A percentile compares a stretch with the other conserved stretches of the same genome.
Evolutionary conservation across 192 early-diverging fungal genomes (phyloP).

Genomic region (Blastocladiella britannica): DNA sequence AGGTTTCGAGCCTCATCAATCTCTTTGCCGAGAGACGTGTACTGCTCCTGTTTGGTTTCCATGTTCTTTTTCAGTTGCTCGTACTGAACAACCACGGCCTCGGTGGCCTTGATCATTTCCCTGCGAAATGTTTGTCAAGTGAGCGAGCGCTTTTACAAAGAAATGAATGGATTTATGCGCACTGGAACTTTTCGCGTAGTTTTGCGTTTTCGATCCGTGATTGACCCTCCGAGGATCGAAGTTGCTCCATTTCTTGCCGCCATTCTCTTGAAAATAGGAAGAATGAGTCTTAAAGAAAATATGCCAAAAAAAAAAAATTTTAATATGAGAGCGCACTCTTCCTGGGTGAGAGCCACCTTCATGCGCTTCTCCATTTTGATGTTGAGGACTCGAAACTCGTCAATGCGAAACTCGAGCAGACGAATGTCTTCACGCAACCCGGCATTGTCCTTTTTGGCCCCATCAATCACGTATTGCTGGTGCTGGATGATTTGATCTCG

Average conservation of each 20-base stretch:
- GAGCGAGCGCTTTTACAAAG: too few species aligned
- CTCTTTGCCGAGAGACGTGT: slow-evolving; percentile 23
- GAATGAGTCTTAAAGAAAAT: too few species aligned
- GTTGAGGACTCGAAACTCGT: not conserved
- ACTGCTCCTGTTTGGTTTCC: slow-evolving; percentile 26
- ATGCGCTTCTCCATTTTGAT: not conserved
- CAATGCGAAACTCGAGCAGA: not conserved
- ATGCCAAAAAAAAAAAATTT: too few species aligned
- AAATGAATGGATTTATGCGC: too few species aligned
- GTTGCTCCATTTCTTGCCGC: not conserved
- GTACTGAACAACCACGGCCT: slow-evolving; percentile 27
- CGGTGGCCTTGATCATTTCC: slow-evolving; percentile 32
- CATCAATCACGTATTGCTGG: not conserved
- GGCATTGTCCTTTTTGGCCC: not conserved
- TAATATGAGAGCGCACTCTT: not conserved
- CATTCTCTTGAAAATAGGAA: too few species aligned
- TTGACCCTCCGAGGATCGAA: too few species aligned
- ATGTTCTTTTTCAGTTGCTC: slow-evolving; percentile 32
- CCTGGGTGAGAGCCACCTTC: not conserved
- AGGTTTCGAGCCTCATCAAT: slow-evolving; percentile 36
- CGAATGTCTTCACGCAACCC: not conserved
- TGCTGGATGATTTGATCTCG: not conserved
- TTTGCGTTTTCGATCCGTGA: too few species aligned
- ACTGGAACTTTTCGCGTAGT: not conserved
- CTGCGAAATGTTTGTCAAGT: too few species aligned